Conservation (phyloP, 1,139 yeast species). For the Suhomyces terraborum region DNA sequence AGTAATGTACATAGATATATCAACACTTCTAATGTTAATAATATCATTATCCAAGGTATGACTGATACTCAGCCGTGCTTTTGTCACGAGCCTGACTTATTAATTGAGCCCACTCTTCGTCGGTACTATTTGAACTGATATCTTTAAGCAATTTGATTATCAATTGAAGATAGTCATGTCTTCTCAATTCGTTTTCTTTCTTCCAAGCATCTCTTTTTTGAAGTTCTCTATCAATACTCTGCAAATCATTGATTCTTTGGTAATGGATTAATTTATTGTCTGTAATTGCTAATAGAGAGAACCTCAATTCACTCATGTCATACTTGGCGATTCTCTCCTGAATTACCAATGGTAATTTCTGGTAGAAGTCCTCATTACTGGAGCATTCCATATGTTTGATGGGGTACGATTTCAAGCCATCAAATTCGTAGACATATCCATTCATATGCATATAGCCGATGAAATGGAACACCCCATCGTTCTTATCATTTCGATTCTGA, state of each 20-base stretch:
- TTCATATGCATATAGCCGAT: slow-evolving; percentile 54
- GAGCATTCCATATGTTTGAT: slow-evolving; percentile 52
- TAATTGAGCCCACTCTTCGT: slow-evolving; percentile 49
- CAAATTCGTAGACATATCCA: slow-evolving; percentile 62
- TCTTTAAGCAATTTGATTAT: slow-evolving; percentile 50
- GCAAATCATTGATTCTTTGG: slow-evolving; percentile 40
- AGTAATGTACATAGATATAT: slow-evolving; percentile 13
- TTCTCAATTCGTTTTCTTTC: slow-evolving; percentile 48
- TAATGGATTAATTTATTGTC: slow-evolving; percentile 49
- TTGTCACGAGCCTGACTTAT: slow-evolving; percentile 34
- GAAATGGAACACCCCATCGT: slow-evolving; percentile 65
- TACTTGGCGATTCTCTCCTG: slow-evolving; percentile 49
- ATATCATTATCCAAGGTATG: slow-evolving; percentile 1
- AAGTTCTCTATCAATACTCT: slow-evolving; percentile 30
- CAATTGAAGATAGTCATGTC: slow-evolving; percentile 58
- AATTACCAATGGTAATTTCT: slow-evolving; percentile 46
- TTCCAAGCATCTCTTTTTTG: slow-evolving; percentile 42
- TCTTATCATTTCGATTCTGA: slow-evolving; percentile 37
- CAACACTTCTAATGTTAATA: too few species aligned
- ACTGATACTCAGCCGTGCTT: slow-evolving; percentile 18
- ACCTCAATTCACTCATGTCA: slow-evolving; percentile 53
- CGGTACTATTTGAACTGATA: slow-evolving; percentile 36
- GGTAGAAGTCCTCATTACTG: slow-evolving; percentile 44
- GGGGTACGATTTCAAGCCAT: slow-evolving; percentile 64
- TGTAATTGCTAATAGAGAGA: slow-evolving; percentile 60